A percentile compares a stretch with the other conserved stretches of the same genome.
Conservation (phyloP, 148 eudicot species). For the Chenopodium quinoa region DNA sequence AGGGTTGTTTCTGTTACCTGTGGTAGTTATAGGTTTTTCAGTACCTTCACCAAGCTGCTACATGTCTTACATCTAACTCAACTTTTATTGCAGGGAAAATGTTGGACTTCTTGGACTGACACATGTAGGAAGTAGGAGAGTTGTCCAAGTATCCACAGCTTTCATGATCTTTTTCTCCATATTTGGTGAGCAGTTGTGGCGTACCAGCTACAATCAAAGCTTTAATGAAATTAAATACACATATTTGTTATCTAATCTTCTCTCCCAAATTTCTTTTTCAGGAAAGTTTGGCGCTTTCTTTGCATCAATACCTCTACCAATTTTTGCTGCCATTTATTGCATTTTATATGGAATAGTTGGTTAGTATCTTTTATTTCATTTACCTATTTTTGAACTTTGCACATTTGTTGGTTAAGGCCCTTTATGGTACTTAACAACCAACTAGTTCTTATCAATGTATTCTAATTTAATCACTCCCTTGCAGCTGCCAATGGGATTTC, state of each 20-base stretch:
- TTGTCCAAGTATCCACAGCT: constrained; percentile 78
- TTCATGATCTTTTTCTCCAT: constrained; percentile 97
- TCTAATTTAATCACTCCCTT: background rate
- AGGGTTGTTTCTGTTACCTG: background rate
- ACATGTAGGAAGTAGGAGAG: constrained; percentile 94
- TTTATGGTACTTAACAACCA: background rate
- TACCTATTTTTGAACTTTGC: background rate
- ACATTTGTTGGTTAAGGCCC: background rate
- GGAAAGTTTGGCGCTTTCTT: constrained; percentile 98
- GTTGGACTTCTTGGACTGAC: constrained; percentile 94
- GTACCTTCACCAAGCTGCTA: background rate
- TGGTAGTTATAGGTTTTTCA: no score
- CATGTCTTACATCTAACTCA: background rate
- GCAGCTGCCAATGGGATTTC: constrained; percentile 88
- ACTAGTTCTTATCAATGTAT: background rate
- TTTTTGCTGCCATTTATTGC: constrained; percentile 90
- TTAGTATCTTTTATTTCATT: constrained; percentile 33
- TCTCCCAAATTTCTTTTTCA: constrained; percentile 26
- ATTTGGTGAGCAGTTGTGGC: constrained; percentile 52
- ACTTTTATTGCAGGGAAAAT: constrained; percentile 66
- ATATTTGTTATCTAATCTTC: constrained; percentile 4
- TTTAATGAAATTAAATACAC: background rate
- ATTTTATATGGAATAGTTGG: constrained; percentile 87
- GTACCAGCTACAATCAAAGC: background rate
- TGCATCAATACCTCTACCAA: constrained; percentile 86